phyloP scores from a whole-genome alignment of 208 protist species.

The Angomonas deanei region DNA sequence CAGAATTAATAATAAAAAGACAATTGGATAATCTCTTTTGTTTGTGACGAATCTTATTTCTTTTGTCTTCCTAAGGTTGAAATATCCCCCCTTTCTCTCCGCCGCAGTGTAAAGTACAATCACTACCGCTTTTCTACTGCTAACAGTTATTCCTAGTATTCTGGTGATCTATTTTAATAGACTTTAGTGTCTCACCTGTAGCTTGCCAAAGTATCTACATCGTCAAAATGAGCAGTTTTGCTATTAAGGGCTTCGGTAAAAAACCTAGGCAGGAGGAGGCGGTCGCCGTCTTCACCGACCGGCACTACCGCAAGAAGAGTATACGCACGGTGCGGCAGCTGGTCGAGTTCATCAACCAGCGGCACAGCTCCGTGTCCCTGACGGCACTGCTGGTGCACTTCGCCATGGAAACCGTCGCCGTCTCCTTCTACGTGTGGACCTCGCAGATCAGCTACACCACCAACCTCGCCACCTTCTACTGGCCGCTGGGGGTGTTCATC shows the following conservation, averaged over 20 bases:
- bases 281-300: slow-evolving; percentile 10
- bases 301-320: slow-evolving; percentile 34
- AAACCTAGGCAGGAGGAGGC: background rate
- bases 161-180: slow-evolving; percentile 5
- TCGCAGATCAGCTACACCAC: slow-evolving; percentile 22
- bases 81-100: too few relatives aligned
- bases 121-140: background rate
- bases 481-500: slow-evolving; percentile 46
- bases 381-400: slow-evolving; percentile 43
- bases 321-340: slow-evolving; percentile 52
- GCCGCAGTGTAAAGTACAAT: too few relatives aligned
- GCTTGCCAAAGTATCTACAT: background rate
- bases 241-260: background rate
- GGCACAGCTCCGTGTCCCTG: slow-evolving; percentile 61
- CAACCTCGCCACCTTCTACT: slow-evolving; percentile 36
- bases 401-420: slow-evolving; percentile 46
- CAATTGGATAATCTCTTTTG: too few relatives aligned
- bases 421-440: slow-evolving; percentile 70
- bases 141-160: background rate
- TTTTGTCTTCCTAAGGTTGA: slow-evolving; percentile 7
- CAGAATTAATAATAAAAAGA: background rate
- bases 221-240: background rate
- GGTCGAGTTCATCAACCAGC: slow-evolving; percentile 57
- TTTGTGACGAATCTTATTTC: background rate
- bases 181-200: background rate